Evolutionary conservation across 2,329 filamentous ascomycete genomes (phyloP).

Genomic region (Aureobasidium melanogenum): DNA sequence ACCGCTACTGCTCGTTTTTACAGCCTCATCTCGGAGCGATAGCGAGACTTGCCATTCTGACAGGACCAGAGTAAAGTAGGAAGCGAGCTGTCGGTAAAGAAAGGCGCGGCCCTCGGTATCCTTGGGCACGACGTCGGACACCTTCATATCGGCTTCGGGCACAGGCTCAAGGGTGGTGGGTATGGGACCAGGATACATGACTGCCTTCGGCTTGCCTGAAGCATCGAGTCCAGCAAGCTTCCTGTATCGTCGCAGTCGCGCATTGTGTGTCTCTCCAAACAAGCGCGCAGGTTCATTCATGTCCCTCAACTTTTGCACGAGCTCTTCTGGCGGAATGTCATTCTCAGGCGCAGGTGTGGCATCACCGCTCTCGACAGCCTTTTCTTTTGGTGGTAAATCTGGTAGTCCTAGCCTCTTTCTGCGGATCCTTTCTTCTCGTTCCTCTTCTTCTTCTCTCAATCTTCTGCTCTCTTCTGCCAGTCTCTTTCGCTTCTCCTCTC

Average conservation of each 20-base stretch:
- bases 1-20: slow-evolving; percentile 67
- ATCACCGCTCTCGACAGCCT: slow-evolving; percentile 32
- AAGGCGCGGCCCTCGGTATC: slow-evolving; percentile 59
- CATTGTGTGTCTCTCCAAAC: slow-evolving; percentile 72
- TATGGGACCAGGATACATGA: slow-evolving; percentile 67
- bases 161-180: slow-evolving; percentile 75
- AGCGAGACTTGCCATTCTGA: slow-evolving; percentile 78
- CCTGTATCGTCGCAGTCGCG: slow-evolving; percentile 61
- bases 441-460: slow-evolving; percentile 63
- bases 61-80: slow-evolving; percentile 95
- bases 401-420: slow-evolving; percentile 74
- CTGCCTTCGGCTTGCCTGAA: slow-evolving; percentile 14
- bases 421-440: slow-evolving; percentile 61
- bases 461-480: slow-evolving; percentile 72
- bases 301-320: slow-evolving; percentile 58
- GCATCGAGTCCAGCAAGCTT: slow-evolving; percentile 37
- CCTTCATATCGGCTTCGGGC: slow-evolving; percentile 81
- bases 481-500: slow-evolving; percentile 73
- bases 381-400: slow-evolving; percentile 51
- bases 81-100: slow-evolving; percentile 79
- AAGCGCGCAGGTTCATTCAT: slow-evolving; percentile 64
- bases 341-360: slow-evolving; percentile 21
- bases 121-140: slow-evolving; percentile 52
- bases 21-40: slow-evolving; percentile 45
- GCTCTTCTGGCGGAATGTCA: slow-evolving; percentile 62